Base-by-base conservation (phyloP, 164 flowering plant genomes). In the Magnolia officinalis region DNA sequence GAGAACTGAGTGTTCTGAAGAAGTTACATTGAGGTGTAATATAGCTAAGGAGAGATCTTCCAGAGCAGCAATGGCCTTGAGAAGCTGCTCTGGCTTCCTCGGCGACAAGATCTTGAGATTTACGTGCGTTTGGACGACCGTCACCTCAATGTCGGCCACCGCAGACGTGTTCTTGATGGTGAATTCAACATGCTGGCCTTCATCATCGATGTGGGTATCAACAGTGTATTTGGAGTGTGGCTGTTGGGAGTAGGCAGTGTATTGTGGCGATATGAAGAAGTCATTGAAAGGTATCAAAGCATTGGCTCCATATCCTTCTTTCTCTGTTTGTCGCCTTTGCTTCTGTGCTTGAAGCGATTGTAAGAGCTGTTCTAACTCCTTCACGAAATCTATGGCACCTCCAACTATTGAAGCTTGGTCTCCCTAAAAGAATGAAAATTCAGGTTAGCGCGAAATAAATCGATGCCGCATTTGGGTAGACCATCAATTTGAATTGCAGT, bases 371-470 rank as follows among this genome's bases (percentile, higher is more conserved):
- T 91, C 92, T 50, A 91, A 70, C 76, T 89, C 90, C 74, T 87
- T 91, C 63, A 89, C 91, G 50, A 86, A 91, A 71, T 91, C 89
- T n/a, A 91, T 89, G 74, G 95, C 95, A 6, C 92, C 95, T 24
- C 92, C 92, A 2, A 91, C 78, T 0, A 91, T 85, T 0, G 95
- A 89, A 26, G 92, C 95, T 79, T 91, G 95, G 83, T 91, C 95
- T 8, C 91, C 95, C 95, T 90, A 58, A 24, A 37, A 67, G 58
- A 63, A 13, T n/a, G 13, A 55, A 51, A 68, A 37, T 8, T 68
- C 49, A 68, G 51, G n/a, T 19, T 13, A 69, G 8, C 16, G 55
- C 0, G 31, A 26, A 29, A 65, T 8, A 19, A 21, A 19, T n/a
- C 4, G 68, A 65, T 14, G n/a, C 16, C 63, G 19, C 63, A 10